Conservation (phyloP, 2,329 filamentous ascomycete genomes). For the Scedosporium aurantiacum region DNA sequence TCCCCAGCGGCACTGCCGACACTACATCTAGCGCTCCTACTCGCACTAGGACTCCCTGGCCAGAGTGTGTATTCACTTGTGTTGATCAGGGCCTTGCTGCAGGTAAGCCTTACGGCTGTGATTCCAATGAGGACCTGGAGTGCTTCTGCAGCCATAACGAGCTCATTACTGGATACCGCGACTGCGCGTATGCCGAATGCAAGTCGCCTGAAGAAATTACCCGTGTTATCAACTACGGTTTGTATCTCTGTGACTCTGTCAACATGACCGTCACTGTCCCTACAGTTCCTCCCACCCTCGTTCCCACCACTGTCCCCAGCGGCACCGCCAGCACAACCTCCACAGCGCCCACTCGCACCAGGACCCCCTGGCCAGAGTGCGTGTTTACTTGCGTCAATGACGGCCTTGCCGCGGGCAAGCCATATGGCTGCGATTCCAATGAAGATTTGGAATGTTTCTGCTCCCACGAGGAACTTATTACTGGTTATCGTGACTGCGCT, state of each 20-base stretch:
- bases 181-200: neutral
- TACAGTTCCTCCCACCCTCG: neutral
- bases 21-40: neutral
- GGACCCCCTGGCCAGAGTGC: constrained; percentile 3
- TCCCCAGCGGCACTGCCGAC: neutral
- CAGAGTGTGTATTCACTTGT: neutral
- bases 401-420: neutral
- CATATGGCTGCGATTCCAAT: neutral
- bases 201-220: neutral
- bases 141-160: constrained; percentile 5
- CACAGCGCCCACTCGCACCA: neutral
- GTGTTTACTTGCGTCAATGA: neutral
- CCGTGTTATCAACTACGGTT: neutral
- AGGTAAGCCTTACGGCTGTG: neutral
- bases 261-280: neutral
- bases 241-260: neutral
- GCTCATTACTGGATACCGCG: constrained; percentile 2
- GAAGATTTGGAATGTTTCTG: neutral
- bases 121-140: neutral
- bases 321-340: neutral
- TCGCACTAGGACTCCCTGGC: constrained; percentile 1
- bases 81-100: neutral
- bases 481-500: neutral
- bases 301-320: too few species aligned
- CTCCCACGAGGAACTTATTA: constrained; percentile 5